phyloP scores from a whole-genome alignment of 768 basidiomycete genomes.

The Boletellus sp. region DNA sequence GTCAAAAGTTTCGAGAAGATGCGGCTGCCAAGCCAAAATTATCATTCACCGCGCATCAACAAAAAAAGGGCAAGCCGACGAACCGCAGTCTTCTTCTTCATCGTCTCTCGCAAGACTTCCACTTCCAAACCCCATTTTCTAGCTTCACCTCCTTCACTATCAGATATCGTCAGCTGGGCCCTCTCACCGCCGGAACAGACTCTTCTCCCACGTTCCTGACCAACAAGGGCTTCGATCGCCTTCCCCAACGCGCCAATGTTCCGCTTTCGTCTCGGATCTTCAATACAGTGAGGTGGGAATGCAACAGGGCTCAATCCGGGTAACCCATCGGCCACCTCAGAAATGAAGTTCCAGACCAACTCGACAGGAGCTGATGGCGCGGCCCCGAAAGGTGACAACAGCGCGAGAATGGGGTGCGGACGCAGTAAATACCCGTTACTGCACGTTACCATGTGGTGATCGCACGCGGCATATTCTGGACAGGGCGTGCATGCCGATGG shows the following conservation, averaged over 20 bases:
- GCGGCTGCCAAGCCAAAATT: conserved; percentile 40
- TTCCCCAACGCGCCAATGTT: conserved; percentile 74
- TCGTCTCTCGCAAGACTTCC: conserved; percentile 50
- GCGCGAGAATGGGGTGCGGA: conserved; percentile 54
- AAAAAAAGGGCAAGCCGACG: conserved; percentile 24
- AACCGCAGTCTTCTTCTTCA: conserved; percentile 58
- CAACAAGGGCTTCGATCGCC: conserved; percentile 61
- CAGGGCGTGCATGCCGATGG: conserved; percentile 70
- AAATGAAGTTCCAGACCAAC: conserved; percentile 45
- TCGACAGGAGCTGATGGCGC: conserved; percentile 38
- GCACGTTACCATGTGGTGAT: conserved; percentile 55
- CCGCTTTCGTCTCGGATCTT: conserved; percentile 71
- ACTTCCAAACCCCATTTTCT: conserved; percentile 70
- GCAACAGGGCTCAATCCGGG: conserved; percentile 76
- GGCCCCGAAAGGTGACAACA: conserved; percentile 39
- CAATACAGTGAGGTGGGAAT: conserved; percentile 69
- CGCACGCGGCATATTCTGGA: conserved; percentile 65
- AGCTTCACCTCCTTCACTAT: conserved; percentile 65
- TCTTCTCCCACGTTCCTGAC: conserved; percentile 59
- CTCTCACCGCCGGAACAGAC: conserved; percentile 55
- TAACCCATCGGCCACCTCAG: conserved; percentile 56
- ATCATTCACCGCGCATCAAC: conserved; percentile 14
- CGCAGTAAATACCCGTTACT: conserved; percentile 64
- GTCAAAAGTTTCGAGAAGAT: conserved; percentile 56
- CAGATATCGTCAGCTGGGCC: conserved; percentile 25